phyloP scores from a whole-genome alignment of 176 grass and related monocot genomes.

The Saccharum spontaneum region DNA sequence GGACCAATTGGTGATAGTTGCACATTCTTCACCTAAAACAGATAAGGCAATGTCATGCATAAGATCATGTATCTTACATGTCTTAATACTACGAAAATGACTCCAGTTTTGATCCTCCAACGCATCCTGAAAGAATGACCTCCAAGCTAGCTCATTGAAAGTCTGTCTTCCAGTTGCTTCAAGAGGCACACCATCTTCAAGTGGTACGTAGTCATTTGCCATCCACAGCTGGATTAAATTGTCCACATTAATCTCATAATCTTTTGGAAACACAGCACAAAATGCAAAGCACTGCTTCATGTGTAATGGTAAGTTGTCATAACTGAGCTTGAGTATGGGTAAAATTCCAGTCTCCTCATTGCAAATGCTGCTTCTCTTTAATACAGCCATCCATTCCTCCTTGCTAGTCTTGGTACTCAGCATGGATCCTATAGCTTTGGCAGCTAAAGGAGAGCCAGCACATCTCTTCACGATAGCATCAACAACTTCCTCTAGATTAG shows the following conservation, averaged over 20 bases:
- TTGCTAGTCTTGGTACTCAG: background rate
- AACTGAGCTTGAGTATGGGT: conserved; percentile 3
- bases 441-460: background rate
- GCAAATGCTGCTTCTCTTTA: background rate
- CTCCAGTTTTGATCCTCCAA: background rate
- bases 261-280: background rate
- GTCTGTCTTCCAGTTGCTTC: background rate
- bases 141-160: background rate
- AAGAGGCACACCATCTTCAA: background rate
- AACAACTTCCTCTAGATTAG: background rate
- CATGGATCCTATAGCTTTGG: background rate
- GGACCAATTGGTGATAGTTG: background rate
- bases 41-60: conserved; percentile 1
- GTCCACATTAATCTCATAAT: background rate
- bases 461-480: background rate
- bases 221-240: background rate
- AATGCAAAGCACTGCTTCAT: conserved; percentile 13
- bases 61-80: background rate
- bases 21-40: background rate
- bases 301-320: background rate
- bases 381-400: background rate
- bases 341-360: background rate
- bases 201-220: background rate
- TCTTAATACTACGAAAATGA: background rate
- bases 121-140: background rate